phyloP scores from a whole-genome alignment of 139 green algal genomes.

The Coelastrella sp. region DNA sequence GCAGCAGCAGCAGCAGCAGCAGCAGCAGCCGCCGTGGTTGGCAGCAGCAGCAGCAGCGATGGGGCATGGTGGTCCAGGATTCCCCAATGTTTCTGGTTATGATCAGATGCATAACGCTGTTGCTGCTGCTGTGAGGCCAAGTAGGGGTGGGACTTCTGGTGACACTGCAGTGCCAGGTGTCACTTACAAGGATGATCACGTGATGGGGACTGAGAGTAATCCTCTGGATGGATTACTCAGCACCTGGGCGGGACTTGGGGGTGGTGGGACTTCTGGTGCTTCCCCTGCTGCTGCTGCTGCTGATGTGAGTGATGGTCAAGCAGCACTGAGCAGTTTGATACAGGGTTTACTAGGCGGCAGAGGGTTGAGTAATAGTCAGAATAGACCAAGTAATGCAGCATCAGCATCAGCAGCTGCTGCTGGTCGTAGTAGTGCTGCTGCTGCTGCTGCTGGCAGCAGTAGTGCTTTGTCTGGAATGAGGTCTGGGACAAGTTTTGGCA shows the following conservation, averaged over 20 bases:
- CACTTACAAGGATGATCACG: background rate
- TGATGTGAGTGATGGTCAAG: background rate
- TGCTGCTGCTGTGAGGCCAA: background rate
- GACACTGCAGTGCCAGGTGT: background rate
- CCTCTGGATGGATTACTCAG: background rate
- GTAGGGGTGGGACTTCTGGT: background rate
- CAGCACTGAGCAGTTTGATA: background rate
- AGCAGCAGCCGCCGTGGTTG: conserved; percentile 1
- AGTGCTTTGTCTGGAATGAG: background rate
- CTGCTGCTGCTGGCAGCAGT: background rate
- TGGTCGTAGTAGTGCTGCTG: no score
- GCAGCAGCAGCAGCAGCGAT: background rate
- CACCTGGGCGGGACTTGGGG: background rate
- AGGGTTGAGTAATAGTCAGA: background rate
- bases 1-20: background rate
- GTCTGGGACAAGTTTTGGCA: no score
- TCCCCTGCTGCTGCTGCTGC: background rate
- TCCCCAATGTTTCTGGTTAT: background rate
- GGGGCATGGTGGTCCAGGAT: background rate
- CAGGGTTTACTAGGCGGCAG: background rate
- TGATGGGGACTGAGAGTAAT: background rate
- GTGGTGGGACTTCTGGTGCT: background rate
- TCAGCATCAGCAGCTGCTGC: background rate
- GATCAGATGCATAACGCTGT: background rate
- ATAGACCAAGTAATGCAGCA: background rate